phyloP scores from a whole-genome alignment of 2,329 filamentous ascomycete species.

The Botrytis paeoniae region DNA sequence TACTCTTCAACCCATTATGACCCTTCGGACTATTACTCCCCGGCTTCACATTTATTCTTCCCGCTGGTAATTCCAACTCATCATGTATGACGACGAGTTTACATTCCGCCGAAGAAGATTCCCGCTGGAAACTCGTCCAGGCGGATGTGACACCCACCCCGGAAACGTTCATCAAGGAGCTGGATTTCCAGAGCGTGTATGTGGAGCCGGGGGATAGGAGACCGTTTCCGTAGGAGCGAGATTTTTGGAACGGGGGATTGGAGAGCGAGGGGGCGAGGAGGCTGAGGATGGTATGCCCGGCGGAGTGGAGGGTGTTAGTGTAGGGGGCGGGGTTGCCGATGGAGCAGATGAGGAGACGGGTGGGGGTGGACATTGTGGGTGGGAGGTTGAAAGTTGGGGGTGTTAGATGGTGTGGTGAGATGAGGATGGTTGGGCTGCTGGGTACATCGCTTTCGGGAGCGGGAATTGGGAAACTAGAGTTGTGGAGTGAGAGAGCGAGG shows the following conservation, averaged over 20 bases:
- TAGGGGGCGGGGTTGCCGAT: conserved; percentile 81
- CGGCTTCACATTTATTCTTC: conserved; percentile 61
- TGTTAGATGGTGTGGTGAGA: background rate
- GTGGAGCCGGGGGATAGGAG: conserved; percentile 48
- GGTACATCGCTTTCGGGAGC: background rate
- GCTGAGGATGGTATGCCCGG: conserved; percentile 75
- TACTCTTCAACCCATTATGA: conserved; percentile 73
- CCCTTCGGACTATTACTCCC: conserved; percentile 65
- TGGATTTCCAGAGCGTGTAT: conserved; percentile 70
- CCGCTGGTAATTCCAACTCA: conserved; percentile 73
- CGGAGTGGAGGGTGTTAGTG: conserved; percentile 77
- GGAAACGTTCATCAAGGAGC: conserved; percentile 79
- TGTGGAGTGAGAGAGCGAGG: background rate
- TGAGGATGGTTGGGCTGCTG: background rate
- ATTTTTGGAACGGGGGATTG: conserved; percentile 48
- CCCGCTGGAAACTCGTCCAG: conserved; percentile 56
- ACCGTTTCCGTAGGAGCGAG: conserved; percentile 47
- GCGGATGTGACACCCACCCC: conserved; percentile 67
- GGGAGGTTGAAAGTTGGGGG: background rate
- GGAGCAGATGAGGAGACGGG: conserved; percentile 73
- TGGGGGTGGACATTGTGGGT: conserved; percentile 26
- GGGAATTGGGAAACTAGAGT: background rate
- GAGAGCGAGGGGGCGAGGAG: conserved; percentile 44
- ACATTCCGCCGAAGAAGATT: conserved; percentile 36
- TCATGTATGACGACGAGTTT: conserved; percentile 80